Conservation (phyloP, 2,329 filamentous ascomycete genomes). For the Monosporascus ibericus region DNA sequence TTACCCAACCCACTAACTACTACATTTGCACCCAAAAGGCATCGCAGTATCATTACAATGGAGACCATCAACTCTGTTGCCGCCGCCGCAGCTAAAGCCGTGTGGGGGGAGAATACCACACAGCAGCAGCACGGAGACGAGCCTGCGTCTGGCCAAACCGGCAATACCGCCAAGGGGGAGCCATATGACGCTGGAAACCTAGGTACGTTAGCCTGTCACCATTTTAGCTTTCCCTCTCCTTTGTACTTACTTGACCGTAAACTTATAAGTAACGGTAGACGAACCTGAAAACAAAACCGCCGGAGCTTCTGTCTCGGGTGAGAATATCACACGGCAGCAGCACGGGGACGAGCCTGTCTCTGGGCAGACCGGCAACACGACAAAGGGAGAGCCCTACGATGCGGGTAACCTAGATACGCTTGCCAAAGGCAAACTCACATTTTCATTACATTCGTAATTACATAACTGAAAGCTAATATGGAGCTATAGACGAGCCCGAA, state of each 20-base stretch:
- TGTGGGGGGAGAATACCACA: slow-evolving; percentile 38
- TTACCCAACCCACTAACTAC: background rate
- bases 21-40: background rate
- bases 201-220: slow-evolving; percentile 38
- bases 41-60: slow-evolving; percentile 35
- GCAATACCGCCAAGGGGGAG: slow-evolving; percentile 60
- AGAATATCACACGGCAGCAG: slow-evolving; percentile 25
- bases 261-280: background rate
- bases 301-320: slow-evolving; percentile 24
- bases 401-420: slow-evolving; percentile 65
- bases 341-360: slow-evolving; percentile 61
- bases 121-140: slow-evolving; percentile 44
- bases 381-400: slow-evolving; percentile 68
- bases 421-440: slow-evolving; percentile 7
- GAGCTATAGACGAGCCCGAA: slow-evolving; percentile 2
- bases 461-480: background rate
- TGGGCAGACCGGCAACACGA: slow-evolving; percentile 61
- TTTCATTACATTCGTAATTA: background rate
- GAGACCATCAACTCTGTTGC: slow-evolving; percentile 57
- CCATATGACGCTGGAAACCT: slow-evolving; percentile 76
- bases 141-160: slow-evolving; percentile 65
- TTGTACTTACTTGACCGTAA: background rate
- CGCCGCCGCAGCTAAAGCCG: slow-evolving; percentile 38
- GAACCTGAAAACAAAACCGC: slow-evolving; percentile 10
- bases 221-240: background rate